Evolutionary conservation across 2,329 filamentous ascomycete species (phyloP).

Genomic region (Xylaria sp.): DNA sequence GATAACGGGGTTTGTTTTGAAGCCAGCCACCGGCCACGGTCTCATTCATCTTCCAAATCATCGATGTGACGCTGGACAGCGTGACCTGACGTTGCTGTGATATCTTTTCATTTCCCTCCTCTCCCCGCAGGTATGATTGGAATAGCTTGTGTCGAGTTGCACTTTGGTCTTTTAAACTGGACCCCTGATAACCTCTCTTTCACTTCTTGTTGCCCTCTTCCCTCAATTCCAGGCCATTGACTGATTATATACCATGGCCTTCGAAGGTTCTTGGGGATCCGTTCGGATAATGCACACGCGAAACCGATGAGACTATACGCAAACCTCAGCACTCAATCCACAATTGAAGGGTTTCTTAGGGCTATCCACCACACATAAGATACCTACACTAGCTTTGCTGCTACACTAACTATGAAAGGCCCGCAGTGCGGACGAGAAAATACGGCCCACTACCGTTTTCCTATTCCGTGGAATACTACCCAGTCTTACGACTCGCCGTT

Average conservation of each 20-base stretch:
- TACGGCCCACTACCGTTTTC: neutral
- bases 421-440: neutral
- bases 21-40: conserved; percentile 16
- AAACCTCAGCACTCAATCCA: conserved; percentile 16
- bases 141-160: conserved; percentile 15
- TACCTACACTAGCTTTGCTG: neutral
- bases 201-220: neutral
- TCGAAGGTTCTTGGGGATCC: neutral
- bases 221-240: neutral
- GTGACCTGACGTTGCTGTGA: conserved; percentile 34
- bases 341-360: neutral
- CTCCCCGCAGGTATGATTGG: conserved; percentile 19
- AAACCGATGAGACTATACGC: conserved; percentile 8
- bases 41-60: conserved; percentile 35
- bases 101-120: conserved; percentile 25
- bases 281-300: conserved; percentile 7
- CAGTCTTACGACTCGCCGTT: neutral
- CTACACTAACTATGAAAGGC: neutral
- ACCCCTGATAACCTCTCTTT: conserved; percentile 16
- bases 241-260: neutral
- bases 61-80: conserved; percentile 33
- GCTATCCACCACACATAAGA: conserved; percentile 2
- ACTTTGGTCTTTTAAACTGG: conserved; percentile 19
- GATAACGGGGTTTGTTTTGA: conserved; percentile 4
- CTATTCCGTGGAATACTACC: conserved; percentile 3